Evolutionary conservation across 345 rosid genomes (phyloP).

Genomic region (Arabis alpina): DNA sequence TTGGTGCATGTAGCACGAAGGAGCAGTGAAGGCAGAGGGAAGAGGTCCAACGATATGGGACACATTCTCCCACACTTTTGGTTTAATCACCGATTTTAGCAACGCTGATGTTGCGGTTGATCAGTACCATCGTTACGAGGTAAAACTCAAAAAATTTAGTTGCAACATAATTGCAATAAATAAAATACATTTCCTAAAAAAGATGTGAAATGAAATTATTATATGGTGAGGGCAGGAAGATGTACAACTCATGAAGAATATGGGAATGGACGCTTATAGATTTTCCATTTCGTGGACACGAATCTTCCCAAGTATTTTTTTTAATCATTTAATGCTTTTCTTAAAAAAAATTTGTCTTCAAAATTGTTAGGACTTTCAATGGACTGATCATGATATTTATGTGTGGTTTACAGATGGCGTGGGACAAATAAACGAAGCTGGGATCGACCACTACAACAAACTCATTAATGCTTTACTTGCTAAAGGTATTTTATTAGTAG

Average conservation of each 20-base stretch:
- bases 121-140: conserved; percentile 83
- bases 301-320: conserved; percentile 72
- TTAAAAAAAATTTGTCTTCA: no score
- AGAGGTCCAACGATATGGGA: conserved; percentile 94
- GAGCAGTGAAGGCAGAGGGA: conserved; percentile 87
- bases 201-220: not conserved
- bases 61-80: conserved; percentile 71
- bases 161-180: not conserved
- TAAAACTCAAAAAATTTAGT: conserved; percentile 29
- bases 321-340: no score
- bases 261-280: conserved; percentile 94
- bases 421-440: conserved; percentile 81
- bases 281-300: conserved; percentile 96
- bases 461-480: conserved; percentile 82
- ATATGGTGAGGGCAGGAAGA: conserved; percentile 60
- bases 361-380: not conserved
- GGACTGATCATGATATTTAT: not conserved
- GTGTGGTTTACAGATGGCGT: conserved; percentile 59
- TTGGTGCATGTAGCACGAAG: conserved; percentile 69
- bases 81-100: conserved; percentile 66
- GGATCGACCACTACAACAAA: conserved; percentile 88
- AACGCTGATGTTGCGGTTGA: conserved; percentile 93
- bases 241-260: conserved; percentile 84
- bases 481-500: conserved; percentile 47
- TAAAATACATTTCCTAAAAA: conserved; percentile 1